Evolutionary conservation across 805 yeast species (phyloP).

Genomic region (Yamadazyma sp.): DNA sequence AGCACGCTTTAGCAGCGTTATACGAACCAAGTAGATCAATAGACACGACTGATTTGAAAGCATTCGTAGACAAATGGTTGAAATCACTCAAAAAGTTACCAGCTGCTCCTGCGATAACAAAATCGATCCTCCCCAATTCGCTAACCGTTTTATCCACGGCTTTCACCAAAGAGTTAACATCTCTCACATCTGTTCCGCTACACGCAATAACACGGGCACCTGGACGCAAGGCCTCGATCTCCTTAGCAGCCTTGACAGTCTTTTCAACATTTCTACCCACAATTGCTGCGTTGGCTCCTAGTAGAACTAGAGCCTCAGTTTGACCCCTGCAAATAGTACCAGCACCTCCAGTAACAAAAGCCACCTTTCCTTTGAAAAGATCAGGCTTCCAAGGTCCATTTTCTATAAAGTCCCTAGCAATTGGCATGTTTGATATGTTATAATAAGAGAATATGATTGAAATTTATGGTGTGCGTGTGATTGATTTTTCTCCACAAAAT

Average conservation of each 20-base stretch:
- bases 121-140: constrained; percentile 43
- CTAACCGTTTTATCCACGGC: constrained; percentile 64
- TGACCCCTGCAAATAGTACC: constrained; percentile 92
- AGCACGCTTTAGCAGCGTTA: constrained; percentile 43
- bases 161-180: constrained; percentile 49
- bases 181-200: constrained; percentile 75
- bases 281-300: constrained; percentile 87
- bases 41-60: constrained; percentile 38
- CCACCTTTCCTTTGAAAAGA: constrained; percentile 79
- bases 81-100: constrained; percentile 44
- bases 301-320: constrained; percentile 75
- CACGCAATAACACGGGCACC: constrained; percentile 68
- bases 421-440: constrained; percentile 7
- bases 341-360: constrained; percentile 92
- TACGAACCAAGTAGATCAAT: constrained; percentile 43
- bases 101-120: constrained; percentile 46
- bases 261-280: constrained; percentile 72
- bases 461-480: neutral
- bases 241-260: constrained; percentile 66
- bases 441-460: neutral
- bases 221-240: constrained; percentile 51
- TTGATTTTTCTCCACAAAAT: constrained; percentile 1
- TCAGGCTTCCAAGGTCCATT: constrained; percentile 50
- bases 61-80: constrained; percentile 43
- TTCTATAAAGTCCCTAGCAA: constrained; percentile 23